Evolutionary conservation across 2,329 filamentous ascomycete genomes (phyloP).

Genomic region (Pseudogymnoascus sp.): DNA sequence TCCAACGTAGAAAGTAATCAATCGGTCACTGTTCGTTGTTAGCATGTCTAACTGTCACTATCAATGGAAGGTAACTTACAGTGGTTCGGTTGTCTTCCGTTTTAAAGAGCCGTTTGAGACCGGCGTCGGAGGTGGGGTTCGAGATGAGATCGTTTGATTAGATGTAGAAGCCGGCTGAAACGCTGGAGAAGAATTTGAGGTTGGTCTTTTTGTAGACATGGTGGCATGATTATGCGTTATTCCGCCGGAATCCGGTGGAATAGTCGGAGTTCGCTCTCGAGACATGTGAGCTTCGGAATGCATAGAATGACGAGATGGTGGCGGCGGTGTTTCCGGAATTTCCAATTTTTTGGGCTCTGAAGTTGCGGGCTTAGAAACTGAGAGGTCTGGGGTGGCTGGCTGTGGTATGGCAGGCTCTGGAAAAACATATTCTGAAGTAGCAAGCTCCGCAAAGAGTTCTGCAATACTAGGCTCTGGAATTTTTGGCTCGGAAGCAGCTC

Average conservation of each 20-base stretch:
- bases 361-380: not conserved
- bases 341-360: not conserved
- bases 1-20: not conserved
- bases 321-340: not conserved
- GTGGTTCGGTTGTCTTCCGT: not conserved
- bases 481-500: not conserved
- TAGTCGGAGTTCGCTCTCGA: not conserved
- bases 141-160: not conserved
- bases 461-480: too few species aligned
- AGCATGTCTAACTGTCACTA: not conserved
- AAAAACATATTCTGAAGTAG: too few species aligned
- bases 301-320: not conserved
- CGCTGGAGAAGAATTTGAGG: not conserved
- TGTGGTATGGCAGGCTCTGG: not conserved
- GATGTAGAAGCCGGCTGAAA: not conserved
- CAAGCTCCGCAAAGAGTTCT: not conserved
- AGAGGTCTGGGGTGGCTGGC: not conserved
- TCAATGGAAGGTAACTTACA: not conserved
- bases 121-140: not conserved
- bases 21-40: not conserved
- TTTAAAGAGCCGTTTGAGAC: not conserved
- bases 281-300: not conserved
- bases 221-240: not conserved
- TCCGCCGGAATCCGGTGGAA: not conserved
- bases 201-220: not conserved